Base-by-base conservation (phyloP, 2,329 filamentous ascomycete genomes). In the Diplocarpon rosae region DNA sequence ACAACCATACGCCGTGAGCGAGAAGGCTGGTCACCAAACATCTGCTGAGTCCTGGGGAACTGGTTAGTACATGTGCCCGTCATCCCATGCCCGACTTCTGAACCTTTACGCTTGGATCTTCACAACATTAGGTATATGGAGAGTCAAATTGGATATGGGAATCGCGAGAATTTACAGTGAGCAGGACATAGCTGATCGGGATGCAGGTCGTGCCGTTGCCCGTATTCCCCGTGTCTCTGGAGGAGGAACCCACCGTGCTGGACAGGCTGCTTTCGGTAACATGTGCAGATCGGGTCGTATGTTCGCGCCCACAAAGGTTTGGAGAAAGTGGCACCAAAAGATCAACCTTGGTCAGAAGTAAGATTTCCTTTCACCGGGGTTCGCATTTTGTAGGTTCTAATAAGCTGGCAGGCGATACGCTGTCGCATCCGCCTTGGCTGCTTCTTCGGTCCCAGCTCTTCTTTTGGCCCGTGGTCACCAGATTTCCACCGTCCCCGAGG, bases 301-400 rank as follows among this genome's bases (percentile, higher is more conserved):
- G 92, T 98, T 98, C 76, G 92, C 92, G 62, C 92, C 92, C 60
- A 98, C 92, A 74, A 98, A 98, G 84, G 85, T 95, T 76, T 98
- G 92, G 93, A 81, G 92, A 71, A 95, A 95, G 79, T 98, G 92
- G 93, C 92, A 98, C 80, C 80, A 95, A 78, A 96, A 96, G 88
- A 80, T 98, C 81, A 95, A 94, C 80, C 80, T 93, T 72, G 85
- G 85, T 71, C 92, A 98, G 81, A 95, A 92, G 86, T 88, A 68
- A 71, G 52, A 44, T 51, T 43, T 38, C 34, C 30, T 11, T n/a
- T 17, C 30, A 50, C 32, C n/a, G 42, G 36, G 24, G 2, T 12
- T 31, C 12, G 24, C 35, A 41, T 28, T 46, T 55, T 50, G 53
- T 17, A 35, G 11, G 62, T 51, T 48, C 52, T 59, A 45, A 58